Evolutionary conservation across 345 rosid genomes (phyloP).

Genomic region (Iberis pinnata): DNA sequence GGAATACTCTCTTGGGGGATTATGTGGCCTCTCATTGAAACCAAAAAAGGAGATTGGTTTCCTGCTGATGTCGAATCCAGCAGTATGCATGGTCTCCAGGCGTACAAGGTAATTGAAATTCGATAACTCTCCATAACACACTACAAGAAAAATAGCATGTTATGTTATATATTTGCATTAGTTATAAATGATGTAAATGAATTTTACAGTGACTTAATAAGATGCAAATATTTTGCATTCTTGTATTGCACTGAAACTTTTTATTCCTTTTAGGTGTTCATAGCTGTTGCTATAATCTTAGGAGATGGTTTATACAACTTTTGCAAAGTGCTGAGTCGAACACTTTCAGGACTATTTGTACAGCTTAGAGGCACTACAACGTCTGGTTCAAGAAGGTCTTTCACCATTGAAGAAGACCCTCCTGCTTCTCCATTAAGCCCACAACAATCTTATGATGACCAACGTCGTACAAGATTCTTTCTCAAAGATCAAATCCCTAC

Average conservation of each 20-base stretch:
- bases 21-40: constrained; percentile 79
- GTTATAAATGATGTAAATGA: no score
- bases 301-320: constrained; percentile 82
- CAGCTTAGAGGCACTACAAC: constrained; percentile 33
- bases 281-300: constrained; percentile 71
- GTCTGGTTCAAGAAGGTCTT: constrained; percentile 20
- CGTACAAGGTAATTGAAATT: constrained; percentile 55
- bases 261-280: constrained; percentile 53
- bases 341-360: constrained; percentile 40
- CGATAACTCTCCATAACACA: constrained; percentile 11
- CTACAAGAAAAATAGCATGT: no score
- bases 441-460: constrained; percentile 48
- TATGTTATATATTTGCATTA: no score
- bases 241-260: background rate
- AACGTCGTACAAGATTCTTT: constrained; percentile 51
- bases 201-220: no score
- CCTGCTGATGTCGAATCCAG: constrained; percentile 29
- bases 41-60: constrained; percentile 55
- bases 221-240: no score
- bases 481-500: constrained; percentile 72
- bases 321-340: constrained; percentile 54
- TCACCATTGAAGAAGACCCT: constrained; percentile 37
- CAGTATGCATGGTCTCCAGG: constrained; percentile 60
- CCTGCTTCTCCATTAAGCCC: constrained; percentile 29
- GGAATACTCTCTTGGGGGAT: constrained; percentile 77